A percentile compares a stretch with the other conserved stretches of the same genome.
These are phyloP conservation scores for Tuber calosporum DNA, from an alignment of 495 filamentous ascomycete genomes.

Conservation along the genomic window DNA sequence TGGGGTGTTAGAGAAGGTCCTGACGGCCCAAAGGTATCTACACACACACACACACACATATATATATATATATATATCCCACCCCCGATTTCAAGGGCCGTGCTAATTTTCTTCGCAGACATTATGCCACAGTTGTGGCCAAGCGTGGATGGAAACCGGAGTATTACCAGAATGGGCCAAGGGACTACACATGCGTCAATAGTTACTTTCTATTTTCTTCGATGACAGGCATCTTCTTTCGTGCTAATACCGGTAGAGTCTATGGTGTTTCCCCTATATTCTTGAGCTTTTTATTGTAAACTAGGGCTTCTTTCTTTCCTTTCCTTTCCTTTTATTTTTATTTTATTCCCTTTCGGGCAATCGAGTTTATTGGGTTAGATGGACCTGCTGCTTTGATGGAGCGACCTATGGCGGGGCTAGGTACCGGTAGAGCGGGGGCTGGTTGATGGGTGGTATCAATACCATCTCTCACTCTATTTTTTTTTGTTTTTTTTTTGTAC, in stretches of 20 bases:
- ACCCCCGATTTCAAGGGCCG: conserved; percentile 7
- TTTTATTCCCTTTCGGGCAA: conserved; percentile 19
- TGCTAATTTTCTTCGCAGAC: conserved; percentile 51
- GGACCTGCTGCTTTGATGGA: neutral
- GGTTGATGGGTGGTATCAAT: neutral
- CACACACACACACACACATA: no score
- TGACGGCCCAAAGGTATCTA: conserved; percentile 68
- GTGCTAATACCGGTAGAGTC: conserved; percentile 5
- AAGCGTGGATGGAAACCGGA: conserved; percentile 77
- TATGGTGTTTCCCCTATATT: conserved; percentile 7
- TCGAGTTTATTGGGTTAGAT: conserved; percentile 10
- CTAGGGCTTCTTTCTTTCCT: conserved; percentile 2
- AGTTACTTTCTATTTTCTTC: neutral
- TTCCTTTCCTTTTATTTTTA: neutral
- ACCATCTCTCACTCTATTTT: neutral
- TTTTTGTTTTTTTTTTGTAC: conserved; percentile 12
- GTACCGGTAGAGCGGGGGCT: neutral
- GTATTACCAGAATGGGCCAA: conserved; percentile 75
- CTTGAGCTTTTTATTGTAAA: neutral
- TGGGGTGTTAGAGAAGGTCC: conserved; percentile 95
- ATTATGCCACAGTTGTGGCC: conserved; percentile 90
- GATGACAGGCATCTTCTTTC: neutral
- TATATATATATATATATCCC: conserved; percentile 3
- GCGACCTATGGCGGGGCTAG: neutral
- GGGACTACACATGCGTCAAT: conserved; percentile 55